Conservation (phyloP, 108 stramenopile species). For the Nitzschia palea region DNA sequence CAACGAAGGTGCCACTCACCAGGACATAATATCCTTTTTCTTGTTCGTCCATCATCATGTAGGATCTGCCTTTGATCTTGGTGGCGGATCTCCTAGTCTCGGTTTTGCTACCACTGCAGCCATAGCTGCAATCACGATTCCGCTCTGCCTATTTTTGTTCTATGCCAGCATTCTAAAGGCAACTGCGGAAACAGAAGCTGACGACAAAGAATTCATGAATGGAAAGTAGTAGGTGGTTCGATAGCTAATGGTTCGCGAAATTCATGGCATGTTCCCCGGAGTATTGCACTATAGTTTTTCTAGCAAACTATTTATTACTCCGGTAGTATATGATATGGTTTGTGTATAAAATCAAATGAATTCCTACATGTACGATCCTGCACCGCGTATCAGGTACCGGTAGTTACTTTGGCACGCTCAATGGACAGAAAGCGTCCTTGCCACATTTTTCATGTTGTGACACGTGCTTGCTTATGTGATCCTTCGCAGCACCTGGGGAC, state of each 20-base stretch:
- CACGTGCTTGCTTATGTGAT: too few species aligned
- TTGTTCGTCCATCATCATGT: neutral
- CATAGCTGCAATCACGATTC: conserved; percentile 56
- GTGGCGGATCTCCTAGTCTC: conserved; percentile 40
- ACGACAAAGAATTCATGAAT: conserved; percentile 55
- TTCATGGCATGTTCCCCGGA: neutral
- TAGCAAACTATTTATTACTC: too few species aligned
- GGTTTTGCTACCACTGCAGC: conserved; percentile 53
- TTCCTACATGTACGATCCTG: too few species aligned
- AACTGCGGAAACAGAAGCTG: conserved; percentile 81
- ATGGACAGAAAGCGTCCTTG: too few species aligned
- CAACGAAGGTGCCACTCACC: neutral
- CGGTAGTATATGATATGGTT: too few species aligned
- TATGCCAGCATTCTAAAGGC: conserved; percentile 80
- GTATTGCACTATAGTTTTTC: neutral
- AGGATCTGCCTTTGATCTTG: conserved; percentile 76
- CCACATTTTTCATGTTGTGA: too few species aligned
- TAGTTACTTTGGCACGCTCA: too few species aligned
- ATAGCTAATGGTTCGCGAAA: neutral
- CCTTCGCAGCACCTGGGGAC: too few species aligned
- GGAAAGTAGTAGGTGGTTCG: conserved; percentile 13
- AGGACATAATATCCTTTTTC: neutral
- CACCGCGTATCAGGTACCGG: too few species aligned
- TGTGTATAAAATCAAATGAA: too few species aligned
- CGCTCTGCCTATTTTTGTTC: conserved; percentile 63